These are phyloP conservation scores for Yarrowia hollandica DNA, from an alignment of 805 yeast genomes.

Conservation along the genomic window DNA sequence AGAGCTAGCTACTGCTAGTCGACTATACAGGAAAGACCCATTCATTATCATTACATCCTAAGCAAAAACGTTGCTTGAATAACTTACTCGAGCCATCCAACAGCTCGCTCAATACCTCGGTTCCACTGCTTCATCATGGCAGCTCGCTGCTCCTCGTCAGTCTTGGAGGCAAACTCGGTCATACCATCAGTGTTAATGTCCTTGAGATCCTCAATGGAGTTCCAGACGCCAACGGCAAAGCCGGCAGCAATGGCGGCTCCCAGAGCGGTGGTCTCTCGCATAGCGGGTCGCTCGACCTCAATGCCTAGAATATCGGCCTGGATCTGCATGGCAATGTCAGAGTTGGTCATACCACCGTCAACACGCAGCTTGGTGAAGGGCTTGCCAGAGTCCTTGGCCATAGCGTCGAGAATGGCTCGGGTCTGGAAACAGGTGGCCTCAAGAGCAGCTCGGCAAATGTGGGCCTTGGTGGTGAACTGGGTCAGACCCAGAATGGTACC, in stretches of 20 bases:
- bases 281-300: constrained; percentile 74
- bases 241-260: constrained; percentile 98
- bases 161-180: constrained; percentile 37
- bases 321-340: constrained; percentile 88
- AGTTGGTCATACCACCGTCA: constrained; percentile 94
- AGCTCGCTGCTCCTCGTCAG: constrained; percentile 61
- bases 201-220: constrained; percentile 65
- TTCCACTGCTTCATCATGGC: constrained; percentile 77
- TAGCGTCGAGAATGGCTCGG: constrained; percentile 83
- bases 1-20: background rate
- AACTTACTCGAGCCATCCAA: constrained; percentile 63
- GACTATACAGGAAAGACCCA: background rate
- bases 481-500: constrained; percentile 94
- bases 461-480: constrained; percentile 86
- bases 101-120: constrained; percentile 75
- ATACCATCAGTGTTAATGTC: constrained; percentile 37
- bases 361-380: constrained; percentile 55
- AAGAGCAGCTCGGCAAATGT: constrained; percentile 89
- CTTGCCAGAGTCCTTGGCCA: constrained; percentile 80
- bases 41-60: constrained; percentile 8
- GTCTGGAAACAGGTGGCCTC: constrained; percentile 96
- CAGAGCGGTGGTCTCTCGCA: constrained; percentile 88
- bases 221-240: constrained; percentile 70
- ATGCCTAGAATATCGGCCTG: constrained; percentile 92
- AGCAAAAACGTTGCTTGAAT: background rate